These are phyloP conservation scores for Sideroxylon spinosum DNA, from an alignment of 179 eudicot genomes.

Conservation along the genomic window DNA sequence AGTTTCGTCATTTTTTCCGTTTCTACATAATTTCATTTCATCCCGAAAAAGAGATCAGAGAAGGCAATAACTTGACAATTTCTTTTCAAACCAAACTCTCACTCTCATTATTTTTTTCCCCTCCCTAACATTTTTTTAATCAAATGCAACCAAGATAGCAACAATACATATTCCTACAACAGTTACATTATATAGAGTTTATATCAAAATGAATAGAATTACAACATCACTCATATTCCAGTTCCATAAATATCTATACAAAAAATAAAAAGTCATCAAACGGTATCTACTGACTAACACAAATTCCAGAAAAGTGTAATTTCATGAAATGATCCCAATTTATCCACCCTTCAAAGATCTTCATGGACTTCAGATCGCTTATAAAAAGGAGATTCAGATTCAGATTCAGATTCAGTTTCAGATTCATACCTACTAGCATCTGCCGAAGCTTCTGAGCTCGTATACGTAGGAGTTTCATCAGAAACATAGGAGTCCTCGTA, in stretches of 20 bases:
- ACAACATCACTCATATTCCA: too few species aligned
- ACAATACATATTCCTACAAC: background rate
- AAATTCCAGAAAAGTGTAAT: background rate
- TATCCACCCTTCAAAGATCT: conserved; percentile 23
- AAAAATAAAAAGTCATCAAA: background rate
- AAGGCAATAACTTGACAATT: too few species aligned
- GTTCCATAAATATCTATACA: background rate
- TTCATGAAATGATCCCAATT: background rate
- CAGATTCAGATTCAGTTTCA: too few species aligned
- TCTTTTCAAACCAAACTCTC: too few species aligned
- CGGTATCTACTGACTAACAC: background rate
- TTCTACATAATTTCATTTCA: too few species aligned
- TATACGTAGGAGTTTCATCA: conserved; percentile 23
- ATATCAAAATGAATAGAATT: too few species aligned
- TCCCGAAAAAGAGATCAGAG: too few species aligned
- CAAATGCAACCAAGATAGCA: too few species aligned
- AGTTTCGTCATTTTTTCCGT: too few species aligned
- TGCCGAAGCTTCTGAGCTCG: conserved; percentile 19
- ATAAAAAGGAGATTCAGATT: conserved; percentile 10
- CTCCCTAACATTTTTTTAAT: too few species aligned
- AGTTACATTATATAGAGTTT: background rate
- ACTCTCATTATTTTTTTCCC: too few species aligned
- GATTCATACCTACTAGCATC: conserved; percentile 19
- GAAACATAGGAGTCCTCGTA: conserved; percentile 15
- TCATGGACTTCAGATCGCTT: conserved; percentile 28